phyloP scores from a whole-genome alignment of 2,329 filamentous ascomycete genomes.

The Xylaria sp. region DNA sequence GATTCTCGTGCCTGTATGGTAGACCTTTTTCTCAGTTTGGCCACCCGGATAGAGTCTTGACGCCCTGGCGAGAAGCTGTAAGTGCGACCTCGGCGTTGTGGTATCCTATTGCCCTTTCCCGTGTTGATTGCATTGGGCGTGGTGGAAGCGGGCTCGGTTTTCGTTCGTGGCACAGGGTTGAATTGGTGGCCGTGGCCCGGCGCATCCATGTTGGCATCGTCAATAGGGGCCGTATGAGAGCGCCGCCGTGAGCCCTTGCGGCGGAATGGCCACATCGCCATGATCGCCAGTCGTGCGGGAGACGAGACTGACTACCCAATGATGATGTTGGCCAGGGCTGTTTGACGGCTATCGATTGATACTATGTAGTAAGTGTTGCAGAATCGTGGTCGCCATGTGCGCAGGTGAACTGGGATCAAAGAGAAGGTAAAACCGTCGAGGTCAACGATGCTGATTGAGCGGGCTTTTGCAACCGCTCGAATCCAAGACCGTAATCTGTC shows the following conservation, averaged over 20 bases:
- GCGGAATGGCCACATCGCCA: slow-evolving; percentile 88
- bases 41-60: slow-evolving; percentile 62
- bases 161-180: slow-evolving; percentile 38
- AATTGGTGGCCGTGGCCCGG: slow-evolving; percentile 37
- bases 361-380: slow-evolving; percentile 42
- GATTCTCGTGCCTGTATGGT: slow-evolving; percentile 34
- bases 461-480: slow-evolving; percentile 18
- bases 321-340: slow-evolving; percentile 39
- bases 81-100: slow-evolving; percentile 60
- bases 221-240: slow-evolving; percentile 51
- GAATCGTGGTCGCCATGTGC: slow-evolving; percentile 50
- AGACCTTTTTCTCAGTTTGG: slow-evolving; percentile 45
- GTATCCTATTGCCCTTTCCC: slow-evolving; percentile 43
- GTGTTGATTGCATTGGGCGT: slow-evolving; percentile 42
- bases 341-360: slow-evolving; percentile 43
- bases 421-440: slow-evolving; percentile 28
- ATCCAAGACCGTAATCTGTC: neutral
- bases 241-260: slow-evolving; percentile 75
- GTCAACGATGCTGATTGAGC: slow-evolving; percentile 28
- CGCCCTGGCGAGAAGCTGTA: slow-evolving; percentile 73
- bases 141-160: slow-evolving; percentile 43
- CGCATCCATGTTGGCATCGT: slow-evolving; percentile 37
- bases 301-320: slow-evolving; percentile 23
- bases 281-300: slow-evolving; percentile 51
- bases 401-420: slow-evolving; percentile 38